Conservation (phyloP, 495 filamentous ascomycete genomes). For the Amniculicola lignicola region DNA sequence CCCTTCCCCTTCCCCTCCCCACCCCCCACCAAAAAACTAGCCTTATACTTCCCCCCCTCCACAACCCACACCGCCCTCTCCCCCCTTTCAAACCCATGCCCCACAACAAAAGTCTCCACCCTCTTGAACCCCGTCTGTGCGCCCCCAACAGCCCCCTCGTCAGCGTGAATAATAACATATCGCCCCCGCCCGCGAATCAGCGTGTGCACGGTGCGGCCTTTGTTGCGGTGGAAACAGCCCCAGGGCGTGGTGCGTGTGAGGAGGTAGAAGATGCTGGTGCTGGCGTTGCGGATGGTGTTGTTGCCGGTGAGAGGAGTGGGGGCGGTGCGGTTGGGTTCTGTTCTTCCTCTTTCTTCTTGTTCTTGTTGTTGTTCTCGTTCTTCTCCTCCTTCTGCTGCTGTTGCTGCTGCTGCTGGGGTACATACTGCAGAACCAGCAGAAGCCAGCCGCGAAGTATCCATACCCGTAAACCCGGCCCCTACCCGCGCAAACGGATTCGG, state of each 20-base stretch:
- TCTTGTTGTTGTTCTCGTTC: no score
- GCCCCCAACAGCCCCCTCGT: constrained; percentile 46
- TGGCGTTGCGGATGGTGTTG: constrained; percentile 45
- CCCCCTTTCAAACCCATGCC: constrained; percentile 51
- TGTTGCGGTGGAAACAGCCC: constrained; percentile 60
- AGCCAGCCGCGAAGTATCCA: no score
- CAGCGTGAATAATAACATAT: constrained; percentile 60
- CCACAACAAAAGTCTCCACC: constrained; percentile 63
- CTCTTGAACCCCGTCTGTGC: constrained; percentile 37
- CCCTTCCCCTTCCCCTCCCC: constrained; percentile 38
- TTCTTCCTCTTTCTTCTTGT: not conserved
- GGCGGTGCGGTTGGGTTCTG: not conserved
- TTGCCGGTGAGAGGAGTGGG: constrained; percentile 36
- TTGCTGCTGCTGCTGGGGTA: not conserved
- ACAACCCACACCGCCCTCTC: constrained; percentile 68
- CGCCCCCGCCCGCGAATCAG: constrained; percentile 57
- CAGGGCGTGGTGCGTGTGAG: constrained; percentile 55
- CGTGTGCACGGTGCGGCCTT: constrained; percentile 59
- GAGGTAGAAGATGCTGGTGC: constrained; percentile 59
- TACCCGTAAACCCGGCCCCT: no score
- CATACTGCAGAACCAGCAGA: not conserved
- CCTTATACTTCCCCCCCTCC: constrained; percentile 63
- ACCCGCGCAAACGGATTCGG: constrained; percentile 58
- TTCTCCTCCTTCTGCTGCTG: not conserved
- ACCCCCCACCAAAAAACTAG: constrained; percentile 55